Base-by-base conservation (phyloP, 805 yeast genomes). In the Cyberlindnera mycetangii region DNA sequence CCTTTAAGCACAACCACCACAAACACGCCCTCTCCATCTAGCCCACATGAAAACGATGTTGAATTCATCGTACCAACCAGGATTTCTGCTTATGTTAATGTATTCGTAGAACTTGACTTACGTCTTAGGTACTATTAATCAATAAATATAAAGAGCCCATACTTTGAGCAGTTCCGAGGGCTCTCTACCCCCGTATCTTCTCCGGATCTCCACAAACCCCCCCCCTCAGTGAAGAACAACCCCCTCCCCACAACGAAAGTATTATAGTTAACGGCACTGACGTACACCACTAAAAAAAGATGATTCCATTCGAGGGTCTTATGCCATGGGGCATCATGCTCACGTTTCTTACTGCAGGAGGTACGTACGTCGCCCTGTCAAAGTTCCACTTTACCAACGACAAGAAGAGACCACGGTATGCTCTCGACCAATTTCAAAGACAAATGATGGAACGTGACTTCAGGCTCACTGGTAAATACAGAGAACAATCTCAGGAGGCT, bases 241-340 rank as follows among this genome's bases (percentile, higher is more conserved):
- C n/a, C n/a, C n/a, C n/a, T n/a, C n/a, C n/a, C n/a, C n/a, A n/a
- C n/a, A 33, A 33, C 37, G 20, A 33, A 24, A 15, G 7, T 12
- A n/a, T n/a, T n/a, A n/a, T n/a, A n/a, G n/a, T n/a, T n/a, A n/a
- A n/a, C n/a, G n/a, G n/a, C n/a, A 30, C 37, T 32, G 14, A 7
- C 5, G 7, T 7, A 8, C 33, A 24, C 20, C 36, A 20, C 4
- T n/a, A 20, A 17, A 31, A 34, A 35, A 24, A 22, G 31, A 77
- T 77, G 82, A 78, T 81, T 72, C 86, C 87, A 51, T 81, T 80
- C 69, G 86, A 81, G 73, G 85, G 83, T 44, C 62, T 81, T 34
- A 52, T 80, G 56, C 85, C 85, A 47, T 80, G 76, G 59, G 81
- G 75, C 51, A 66, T 81, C 49, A 80, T 80, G 67, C 59, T 78